These are phyloP conservation scores for Sphagnum contortum DNA, from an alignment of 225 moss, liverwort and hornwort genomes.

Conservation along the genomic window DNA sequence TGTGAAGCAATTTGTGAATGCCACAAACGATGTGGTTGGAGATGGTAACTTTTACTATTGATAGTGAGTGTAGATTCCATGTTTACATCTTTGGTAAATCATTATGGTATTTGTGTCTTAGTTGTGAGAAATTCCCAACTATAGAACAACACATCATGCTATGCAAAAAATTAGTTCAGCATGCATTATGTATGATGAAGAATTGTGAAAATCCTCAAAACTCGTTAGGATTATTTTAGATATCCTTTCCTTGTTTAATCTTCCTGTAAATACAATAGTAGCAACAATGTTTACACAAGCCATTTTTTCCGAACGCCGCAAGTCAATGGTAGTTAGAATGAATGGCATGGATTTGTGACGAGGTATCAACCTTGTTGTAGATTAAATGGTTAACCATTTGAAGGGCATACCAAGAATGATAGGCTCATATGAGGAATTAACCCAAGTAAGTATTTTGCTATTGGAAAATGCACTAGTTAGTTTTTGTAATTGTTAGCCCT, in stretches of 20 bases:
- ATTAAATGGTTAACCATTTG: conserved; percentile 63
- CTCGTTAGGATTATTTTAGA: too few species aligned
- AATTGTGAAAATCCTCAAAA: too few species aligned
- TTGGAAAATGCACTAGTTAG: not conserved
- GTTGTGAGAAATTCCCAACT: too few species aligned
- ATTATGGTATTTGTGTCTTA: too few species aligned
- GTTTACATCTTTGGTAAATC: too few species aligned
- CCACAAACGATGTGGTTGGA: conserved; percentile 81
- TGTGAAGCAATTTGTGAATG: conserved; percentile 81
- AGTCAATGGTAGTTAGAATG: conserved; percentile 86
- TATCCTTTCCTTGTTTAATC: too few species aligned
- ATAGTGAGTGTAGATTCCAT: too few species aligned
- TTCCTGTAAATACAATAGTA: conserved; percentile 58
- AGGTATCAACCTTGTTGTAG: conserved; percentile 84
- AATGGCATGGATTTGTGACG: conserved; percentile 89
- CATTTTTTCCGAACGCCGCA: conserved; percentile 84
- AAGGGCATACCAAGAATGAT: conserved; percentile 85
- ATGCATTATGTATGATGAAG: too few species aligned
- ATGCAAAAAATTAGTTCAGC: too few species aligned
- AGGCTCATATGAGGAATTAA: conserved; percentile 82
- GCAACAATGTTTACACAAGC: conserved; percentile 84
- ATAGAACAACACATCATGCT: too few species aligned
- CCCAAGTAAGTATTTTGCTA: conserved; percentile 41
- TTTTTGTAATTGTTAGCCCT: too few species aligned
- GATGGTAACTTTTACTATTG: conserved; percentile 32